A percentile compares a stretch with the other conserved stretches of the same genome.
Conservation (phyloP, 2,329 filamentous ascomycete genomes). For the Trichophyton verrucosum region DNA sequence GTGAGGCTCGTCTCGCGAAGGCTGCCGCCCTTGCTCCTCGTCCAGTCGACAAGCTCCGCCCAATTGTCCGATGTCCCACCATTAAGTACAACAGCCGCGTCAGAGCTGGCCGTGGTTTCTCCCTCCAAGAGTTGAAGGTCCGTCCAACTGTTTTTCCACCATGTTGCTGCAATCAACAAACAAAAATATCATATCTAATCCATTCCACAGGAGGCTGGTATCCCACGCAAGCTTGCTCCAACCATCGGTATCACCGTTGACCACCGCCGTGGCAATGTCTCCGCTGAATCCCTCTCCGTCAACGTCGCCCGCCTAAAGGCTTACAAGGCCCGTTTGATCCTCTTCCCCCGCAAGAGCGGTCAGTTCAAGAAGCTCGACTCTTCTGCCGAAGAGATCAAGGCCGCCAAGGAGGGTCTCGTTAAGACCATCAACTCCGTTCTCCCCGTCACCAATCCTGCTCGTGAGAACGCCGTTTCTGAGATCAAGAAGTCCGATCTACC, state of each 20-base stretch:
- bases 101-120: constrained; percentile 94
- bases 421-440: constrained; percentile 47
- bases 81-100: constrained; percentile 99
- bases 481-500: constrained; percentile 74
- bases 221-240: constrained; percentile 83
- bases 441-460: constrained; percentile 55
- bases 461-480: constrained; percentile 51
- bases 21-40: constrained; percentile 89
- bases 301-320: constrained; percentile 97
- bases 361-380: constrained; percentile 88
- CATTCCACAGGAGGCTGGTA: constrained; percentile 65
- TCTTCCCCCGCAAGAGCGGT: constrained; percentile 93
- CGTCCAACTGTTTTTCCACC: constrained; percentile 15
- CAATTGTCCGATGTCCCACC: constrained; percentile 92
- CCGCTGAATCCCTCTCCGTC: constrained; percentile 82
- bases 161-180: background rate
- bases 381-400: constrained; percentile 67
- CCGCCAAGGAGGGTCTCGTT: constrained; percentile 47
- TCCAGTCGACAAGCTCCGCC: constrained; percentile 92
- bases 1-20: constrained; percentile 85
- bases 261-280: constrained; percentile 91
- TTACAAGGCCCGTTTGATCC: constrained; percentile 90
- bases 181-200: background rate
- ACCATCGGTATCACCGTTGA: constrained; percentile 98
- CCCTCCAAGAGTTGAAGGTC: constrained; percentile 97